A percentile compares a stretch with the other conserved stretches of the same genome.
Evolutionary conservation across 208 protist species (phyloP).

Genomic region (Crithidia sp.): DNA sequence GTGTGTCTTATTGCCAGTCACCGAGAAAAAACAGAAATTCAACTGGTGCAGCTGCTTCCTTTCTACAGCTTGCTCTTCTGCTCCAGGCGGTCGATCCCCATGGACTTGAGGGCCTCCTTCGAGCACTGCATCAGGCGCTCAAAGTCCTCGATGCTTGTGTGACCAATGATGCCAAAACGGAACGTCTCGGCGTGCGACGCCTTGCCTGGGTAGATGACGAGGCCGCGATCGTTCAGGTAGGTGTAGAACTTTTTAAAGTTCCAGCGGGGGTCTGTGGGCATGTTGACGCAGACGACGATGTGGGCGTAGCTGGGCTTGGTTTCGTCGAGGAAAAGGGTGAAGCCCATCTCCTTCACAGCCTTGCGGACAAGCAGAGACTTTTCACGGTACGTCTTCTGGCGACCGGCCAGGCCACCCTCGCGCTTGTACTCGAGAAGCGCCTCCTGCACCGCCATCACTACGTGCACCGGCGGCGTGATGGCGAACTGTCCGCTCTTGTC

Average conservation of each 20-base stretch:
- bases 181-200: constrained; percentile 87
- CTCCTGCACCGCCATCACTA: constrained; percentile 80
- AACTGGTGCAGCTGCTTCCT: neutral
- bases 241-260: constrained; percentile 91
- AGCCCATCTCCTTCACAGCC: constrained; percentile 74
- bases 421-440: constrained; percentile 74
- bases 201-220: constrained; percentile 89
- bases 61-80: constrained; percentile 44
- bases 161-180: constrained; percentile 86
- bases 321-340: constrained; percentile 73
- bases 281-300: constrained; percentile 86
- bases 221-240: constrained; percentile 67
- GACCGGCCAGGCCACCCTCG: constrained; percentile 67
- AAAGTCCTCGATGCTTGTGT: constrained; percentile 58
- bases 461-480: constrained; percentile 85
- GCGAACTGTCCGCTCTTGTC: constrained; percentile 77
- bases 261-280: constrained; percentile 76
- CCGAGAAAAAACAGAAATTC: constrained; percentile 17
- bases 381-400: constrained; percentile 51
- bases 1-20: neutral
- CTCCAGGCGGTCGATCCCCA: constrained; percentile 64
- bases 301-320: constrained; percentile 62
- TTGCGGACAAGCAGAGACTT: constrained; percentile 64
- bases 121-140: constrained; percentile 54
- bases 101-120: constrained; percentile 53